Percentiles rank a stretch among this genome's conserved stretches.
Conservation (phyloP, 2,329 filamentous ascomycete species). For the Phialemoniopsis sp. region DNA sequence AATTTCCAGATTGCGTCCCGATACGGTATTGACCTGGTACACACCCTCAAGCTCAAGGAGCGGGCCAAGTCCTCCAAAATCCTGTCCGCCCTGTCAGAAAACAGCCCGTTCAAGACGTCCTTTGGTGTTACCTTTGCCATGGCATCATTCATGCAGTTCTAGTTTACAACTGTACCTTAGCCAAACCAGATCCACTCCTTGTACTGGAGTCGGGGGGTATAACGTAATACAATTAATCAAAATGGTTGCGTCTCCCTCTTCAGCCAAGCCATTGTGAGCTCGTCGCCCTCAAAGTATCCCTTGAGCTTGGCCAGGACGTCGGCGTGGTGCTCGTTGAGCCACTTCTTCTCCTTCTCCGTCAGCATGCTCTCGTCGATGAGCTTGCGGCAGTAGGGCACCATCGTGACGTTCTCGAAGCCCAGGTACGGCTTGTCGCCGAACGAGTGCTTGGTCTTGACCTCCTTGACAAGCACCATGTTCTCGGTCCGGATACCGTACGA, state of each 20-base stretch:
- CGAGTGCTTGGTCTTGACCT: conserved; percentile 79
- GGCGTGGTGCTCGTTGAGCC: conserved; percentile 82
- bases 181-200: not conserved
- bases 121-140: conserved; percentile 72
- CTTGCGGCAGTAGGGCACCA: conserved; percentile 91
- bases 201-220: not conserved
- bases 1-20: conserved; percentile 33
- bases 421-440: conserved; percentile 94
- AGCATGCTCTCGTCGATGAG: conserved; percentile 74
- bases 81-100: conserved; percentile 47
- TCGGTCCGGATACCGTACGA: conserved; percentile 94
- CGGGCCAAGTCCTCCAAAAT: conserved; percentile 31
- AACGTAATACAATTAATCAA: conserved; percentile 14
- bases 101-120: conserved; percentile 61
- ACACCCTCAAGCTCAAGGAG: conserved; percentile 29
- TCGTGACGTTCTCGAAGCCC: conserved; percentile 94
- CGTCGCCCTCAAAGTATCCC: conserved; percentile 68
- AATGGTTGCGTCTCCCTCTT: conserved; percentile 77
- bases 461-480: conserved; percentile 87
- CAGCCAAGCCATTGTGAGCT: conserved; percentile 73
- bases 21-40: conserved; percentile 34
- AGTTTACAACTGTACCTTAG: conserved; percentile 5
- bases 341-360: conserved; percentile 70
- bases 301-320: conserved; percentile 81
- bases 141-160: conserved; percentile 57